A percentile compares a stretch with the other conserved stretches of the same genome.
Evolutionary conservation across 306 rosid genomes (phyloP).

Genomic region (Corylus avellana): DNA sequence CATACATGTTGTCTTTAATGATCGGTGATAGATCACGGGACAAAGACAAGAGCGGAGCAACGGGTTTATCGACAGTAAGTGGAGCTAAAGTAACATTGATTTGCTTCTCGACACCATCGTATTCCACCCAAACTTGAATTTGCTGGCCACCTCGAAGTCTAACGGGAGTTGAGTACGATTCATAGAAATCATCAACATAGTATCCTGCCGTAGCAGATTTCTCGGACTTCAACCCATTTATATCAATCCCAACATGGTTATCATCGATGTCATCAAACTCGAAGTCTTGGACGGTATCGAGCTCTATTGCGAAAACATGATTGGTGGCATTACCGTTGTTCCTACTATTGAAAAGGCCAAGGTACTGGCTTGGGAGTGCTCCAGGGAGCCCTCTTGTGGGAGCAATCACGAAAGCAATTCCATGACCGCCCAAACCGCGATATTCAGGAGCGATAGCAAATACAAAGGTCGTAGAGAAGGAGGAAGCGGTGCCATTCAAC

Average conservation of each 20-base stretch:
- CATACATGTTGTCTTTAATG: too few relatives aligned
- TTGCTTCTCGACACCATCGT: too few relatives aligned
- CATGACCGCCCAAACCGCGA: slow-evolving; percentile 63
- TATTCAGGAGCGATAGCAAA: too few relatives aligned
- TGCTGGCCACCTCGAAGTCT: slow-evolving; percentile 42
- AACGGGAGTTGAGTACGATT: too few relatives aligned
- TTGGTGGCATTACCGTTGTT: slow-evolving; percentile 45
- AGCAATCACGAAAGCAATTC: slow-evolving; percentile 55
- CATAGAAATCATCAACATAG: background rate
- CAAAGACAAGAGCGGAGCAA: too few relatives aligned
- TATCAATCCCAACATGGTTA: slow-evolving; percentile 74
- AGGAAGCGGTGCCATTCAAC: too few relatives aligned
- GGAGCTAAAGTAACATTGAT: too few relatives aligned
- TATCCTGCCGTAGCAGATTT: slow-evolving; percentile 50
- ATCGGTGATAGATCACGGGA: too few relatives aligned
- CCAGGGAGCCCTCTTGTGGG: slow-evolving; percentile 47
- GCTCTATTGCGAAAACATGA: slow-evolving; percentile 55
- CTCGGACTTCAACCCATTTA: slow-evolving; percentile 44
- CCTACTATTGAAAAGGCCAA: slow-evolving; percentile 54
- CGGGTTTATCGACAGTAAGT: too few relatives aligned
- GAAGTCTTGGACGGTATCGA: too few relatives aligned
- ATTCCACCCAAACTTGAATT: slow-evolving; percentile 69
- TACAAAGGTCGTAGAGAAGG: too few relatives aligned
- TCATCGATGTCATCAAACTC: slow-evolving; percentile 57
- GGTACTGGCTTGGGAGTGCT: slow-evolving; percentile 45